phyloP scores from a whole-genome alignment of 495 filamentous ascomycete genomes.

The Cercophora newfieldiana region DNA sequence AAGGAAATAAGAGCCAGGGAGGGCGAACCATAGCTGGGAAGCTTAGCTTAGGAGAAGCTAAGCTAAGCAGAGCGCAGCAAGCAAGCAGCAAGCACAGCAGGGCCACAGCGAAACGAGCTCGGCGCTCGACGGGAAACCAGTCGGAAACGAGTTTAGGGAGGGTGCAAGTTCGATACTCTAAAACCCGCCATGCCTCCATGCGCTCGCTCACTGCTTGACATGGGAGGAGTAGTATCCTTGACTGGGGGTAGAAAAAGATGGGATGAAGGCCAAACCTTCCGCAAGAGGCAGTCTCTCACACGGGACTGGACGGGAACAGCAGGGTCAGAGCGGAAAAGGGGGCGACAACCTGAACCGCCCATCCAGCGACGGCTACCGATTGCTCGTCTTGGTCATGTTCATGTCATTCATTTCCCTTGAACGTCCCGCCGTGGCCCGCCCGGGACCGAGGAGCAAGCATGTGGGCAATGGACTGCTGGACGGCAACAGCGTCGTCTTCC shows the following conservation, averaged over 20 bases:
- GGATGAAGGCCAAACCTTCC: slow-evolving; percentile 36
- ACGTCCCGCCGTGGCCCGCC: slow-evolving; percentile 1
- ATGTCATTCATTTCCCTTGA: slow-evolving; percentile 27
- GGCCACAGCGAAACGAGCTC: slow-evolving; percentile 15
- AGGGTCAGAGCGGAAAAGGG: slow-evolving; percentile 29
- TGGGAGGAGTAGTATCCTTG: slow-evolving; percentile 29
- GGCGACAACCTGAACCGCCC: slow-evolving; percentile 13
- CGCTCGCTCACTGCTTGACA: slow-evolving; percentile 24
- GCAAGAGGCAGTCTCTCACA: slow-evolving; percentile 34
- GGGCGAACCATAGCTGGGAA: slow-evolving; percentile 27
- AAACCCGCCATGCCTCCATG: slow-evolving; percentile 25
- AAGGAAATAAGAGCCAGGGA: slow-evolving; percentile 20
- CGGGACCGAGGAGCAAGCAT: slow-evolving; percentile 4
- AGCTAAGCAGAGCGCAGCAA: slow-evolving; percentile 15
- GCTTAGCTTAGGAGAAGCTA: slow-evolving; percentile 23
- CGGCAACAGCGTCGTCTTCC: background rate
- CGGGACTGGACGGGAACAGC: slow-evolving; percentile 32
- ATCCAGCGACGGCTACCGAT: slow-evolving; percentile 21
- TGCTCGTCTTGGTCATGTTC: slow-evolving; percentile 37
- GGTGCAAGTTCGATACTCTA: slow-evolving; percentile 26
- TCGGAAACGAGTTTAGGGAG: slow-evolving; percentile 36
- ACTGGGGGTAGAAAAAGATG: slow-evolving; percentile 26
- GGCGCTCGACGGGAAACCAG: slow-evolving; percentile 30
- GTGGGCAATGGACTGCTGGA: background rate
- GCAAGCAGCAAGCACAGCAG: no score